A percentile compares a stretch with the other conserved stretches of the same genome.
Evolutionary conservation across 2,329 filamentous ascomycete species (phyloP).

Genomic region (Verticillium tricorpus): DNA sequence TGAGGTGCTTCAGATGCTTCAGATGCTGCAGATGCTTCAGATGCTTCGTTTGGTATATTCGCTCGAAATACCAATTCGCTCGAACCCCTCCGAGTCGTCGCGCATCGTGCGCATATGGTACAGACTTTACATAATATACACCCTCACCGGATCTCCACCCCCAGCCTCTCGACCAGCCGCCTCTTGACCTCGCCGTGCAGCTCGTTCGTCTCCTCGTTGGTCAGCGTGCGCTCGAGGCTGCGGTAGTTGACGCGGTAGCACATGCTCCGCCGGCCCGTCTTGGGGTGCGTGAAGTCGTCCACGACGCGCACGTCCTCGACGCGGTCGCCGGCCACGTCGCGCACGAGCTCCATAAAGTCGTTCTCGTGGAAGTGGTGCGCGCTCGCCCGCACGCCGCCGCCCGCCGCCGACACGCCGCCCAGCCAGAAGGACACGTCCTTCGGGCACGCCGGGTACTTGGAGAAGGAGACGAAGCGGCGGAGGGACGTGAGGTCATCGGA

Average conservation of each 20-base stretch:
- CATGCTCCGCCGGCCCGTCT: slow-evolving; percentile 75
- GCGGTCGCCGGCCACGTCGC: slow-evolving; percentile 73
- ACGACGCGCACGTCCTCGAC: slow-evolving; percentile 84
- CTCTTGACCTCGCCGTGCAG: slow-evolving; percentile 66
- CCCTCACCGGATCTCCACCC: slow-evolving; percentile 65
- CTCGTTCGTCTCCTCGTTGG: slow-evolving; percentile 72
- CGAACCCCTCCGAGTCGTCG: too few relatives aligned
- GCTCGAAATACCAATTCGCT: too few relatives aligned
- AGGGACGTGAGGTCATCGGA: slow-evolving; percentile 44
- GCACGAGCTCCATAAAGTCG: slow-evolving; percentile 93
- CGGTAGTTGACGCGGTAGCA: slow-evolving; percentile 94
- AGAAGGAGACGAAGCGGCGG: slow-evolving; percentile 76
- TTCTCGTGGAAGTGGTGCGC: slow-evolving; percentile 75
- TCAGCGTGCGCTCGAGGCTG: slow-evolving; percentile 85
- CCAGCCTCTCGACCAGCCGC: slow-evolving; percentile 64
- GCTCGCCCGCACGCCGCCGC: slow-evolving; percentile 36
- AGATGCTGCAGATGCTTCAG: too few relatives aligned
- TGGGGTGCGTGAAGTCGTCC: slow-evolving; percentile 86
- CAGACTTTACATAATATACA: neutral
- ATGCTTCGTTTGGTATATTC: too few relatives aligned
- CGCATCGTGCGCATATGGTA: neutral
- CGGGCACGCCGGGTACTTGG: slow-evolving; percentile 82
- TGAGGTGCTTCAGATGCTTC: too few relatives aligned
- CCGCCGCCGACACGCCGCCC: slow-evolving; percentile 39
- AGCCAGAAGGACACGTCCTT: slow-evolving; percentile 97